Conservation (phyloP, 257 asterid species). For the Ajuga chamaepitys region DNA sequence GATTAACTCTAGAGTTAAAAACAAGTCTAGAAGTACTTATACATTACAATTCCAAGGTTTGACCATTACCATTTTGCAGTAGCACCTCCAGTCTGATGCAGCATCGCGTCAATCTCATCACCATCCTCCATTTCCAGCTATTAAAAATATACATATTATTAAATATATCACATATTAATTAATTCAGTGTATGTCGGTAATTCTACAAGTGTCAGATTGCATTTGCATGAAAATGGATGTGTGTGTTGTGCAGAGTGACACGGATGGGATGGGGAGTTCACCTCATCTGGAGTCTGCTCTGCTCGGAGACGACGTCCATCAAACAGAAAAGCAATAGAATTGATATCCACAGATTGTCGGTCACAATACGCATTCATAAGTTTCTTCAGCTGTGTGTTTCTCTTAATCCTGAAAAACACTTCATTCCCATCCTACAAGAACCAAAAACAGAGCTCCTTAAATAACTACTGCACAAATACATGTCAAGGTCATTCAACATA, state of each 20-base stretch:
- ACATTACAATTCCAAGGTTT: not conserved
- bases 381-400: slow-evolving; percentile 41
- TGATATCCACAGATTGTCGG: slow-evolving; percentile 32
- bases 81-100: slow-evolving; percentile 37
- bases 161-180: no score
- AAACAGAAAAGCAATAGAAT: slow-evolving; percentile 42
- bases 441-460: not conserved
- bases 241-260: not conserved
- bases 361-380: slow-evolving; percentile 50
- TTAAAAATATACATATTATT: not conserved
- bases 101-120: slow-evolving; percentile 44
- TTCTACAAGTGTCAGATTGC: no score
- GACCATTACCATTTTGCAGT: not conserved
- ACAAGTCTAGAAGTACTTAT: not conserved
- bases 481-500: no score
- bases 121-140: slow-evolving; percentile 51
- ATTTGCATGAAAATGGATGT: not conserved
- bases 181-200: no score
- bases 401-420: slow-evolving; percentile 47
- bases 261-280: slow-evolving; percentile 7
- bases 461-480: no score
- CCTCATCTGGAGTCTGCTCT: slow-evolving; percentile 70
- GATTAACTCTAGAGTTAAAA: no score
- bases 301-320: slow-evolving; percentile 53
- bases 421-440: slow-evolving; percentile 39